Evolutionary conservation across 148 eudicot genomes (phyloP).

Genomic region (Fagopyrum homotropicum): DNA sequence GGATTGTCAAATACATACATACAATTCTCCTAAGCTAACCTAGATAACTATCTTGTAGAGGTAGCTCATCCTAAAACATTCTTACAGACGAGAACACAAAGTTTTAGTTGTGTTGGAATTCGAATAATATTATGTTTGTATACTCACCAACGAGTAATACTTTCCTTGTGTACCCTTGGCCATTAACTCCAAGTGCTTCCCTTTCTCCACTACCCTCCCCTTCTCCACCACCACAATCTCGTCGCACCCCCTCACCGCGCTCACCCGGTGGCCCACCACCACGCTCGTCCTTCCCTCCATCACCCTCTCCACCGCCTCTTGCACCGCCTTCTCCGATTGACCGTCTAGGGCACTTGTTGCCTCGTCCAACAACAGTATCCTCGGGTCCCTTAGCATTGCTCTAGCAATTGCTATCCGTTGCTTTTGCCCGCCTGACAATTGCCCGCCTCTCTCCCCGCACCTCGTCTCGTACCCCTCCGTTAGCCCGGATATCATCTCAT

Average conservation of each 20-base stretch:
- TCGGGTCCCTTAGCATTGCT: constrained; percentile 59
- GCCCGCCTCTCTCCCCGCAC: constrained; percentile 79
- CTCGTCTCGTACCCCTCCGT: constrained; percentile 62
- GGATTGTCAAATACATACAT: neutral
- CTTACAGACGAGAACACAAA: no score
- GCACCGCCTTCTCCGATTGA: constrained; percentile 64
- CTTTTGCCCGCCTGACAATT: constrained; percentile 79
- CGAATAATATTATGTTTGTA: constrained; percentile 29
- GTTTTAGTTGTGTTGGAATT: no score
- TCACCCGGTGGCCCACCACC: constrained; percentile 75
- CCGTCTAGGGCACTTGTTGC: constrained; percentile 84
- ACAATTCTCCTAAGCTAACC: neutral
- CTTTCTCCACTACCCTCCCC: constrained; percentile 67
- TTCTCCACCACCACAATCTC: constrained; percentile 61
- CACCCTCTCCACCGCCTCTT: constrained; percentile 66
- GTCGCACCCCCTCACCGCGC: constrained; percentile 66
- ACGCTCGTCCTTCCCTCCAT: constrained; percentile 74
- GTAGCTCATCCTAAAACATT: no score
- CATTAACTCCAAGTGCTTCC: constrained; percentile 52
- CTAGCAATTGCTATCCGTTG: constrained; percentile 84
- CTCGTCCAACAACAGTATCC: constrained; percentile 58
- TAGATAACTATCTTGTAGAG: neutral
- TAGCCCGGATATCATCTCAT: constrained; percentile 55
- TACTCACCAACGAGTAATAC: constrained; percentile 56
- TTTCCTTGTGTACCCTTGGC: constrained; percentile 57